Evolutionary conservation across 1,139 yeast species (phyloP), one percentile per base, ranked within the genome.

Genomic region (Suhomyces bribrorum): DNA sequence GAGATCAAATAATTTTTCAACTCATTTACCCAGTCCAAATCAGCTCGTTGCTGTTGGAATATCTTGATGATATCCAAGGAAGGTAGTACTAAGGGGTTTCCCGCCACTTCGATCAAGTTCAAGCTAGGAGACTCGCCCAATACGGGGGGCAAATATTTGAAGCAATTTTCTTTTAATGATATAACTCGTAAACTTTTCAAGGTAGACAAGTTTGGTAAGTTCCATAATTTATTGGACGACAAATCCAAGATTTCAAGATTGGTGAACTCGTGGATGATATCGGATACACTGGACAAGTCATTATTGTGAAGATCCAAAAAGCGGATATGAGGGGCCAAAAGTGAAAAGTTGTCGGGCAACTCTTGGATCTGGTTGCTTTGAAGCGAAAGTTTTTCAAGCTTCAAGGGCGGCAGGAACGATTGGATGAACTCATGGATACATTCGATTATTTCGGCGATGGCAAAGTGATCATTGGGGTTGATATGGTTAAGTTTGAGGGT

Each of bases 271-370:
- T 46, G 65, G 44, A 61, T 49, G 31, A 71, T 69, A 14, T 32
- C 50, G 0, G 94, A 89, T 36, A 86, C 72, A 34, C 63, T 69
- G 3, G 66, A 47, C 29, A 86, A 67, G 32, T 62, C 57, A 55
- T 86, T 86, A 46, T 73, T 70, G 50, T 85, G 84, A 32, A 86
- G 64, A 56, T 86, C 92, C 43, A 86, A 62, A 49, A 82, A 84
- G 37, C 78, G 67, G 40, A 86, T 61, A 36, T 66, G 63, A 16
- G 41, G 44, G n/a, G 73, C 55, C 46, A 85, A 62, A 20, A 61
- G 56, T 9, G 60, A 50, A 46, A 85, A 71, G 40, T 69, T 69
- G 1, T 58, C 49, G 0, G 89, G 86, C 7, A 83, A 59, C 9
- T 62, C 61, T 0, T 63, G 55, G 14, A 83, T 56, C 31, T 63